Percentiles rank a stretch among this genome's conserved stretches.
phyloP scores from a whole-genome alignment of 1,284 basidiomycete species.

The Pseudozyma tsukubaensis region DNA sequence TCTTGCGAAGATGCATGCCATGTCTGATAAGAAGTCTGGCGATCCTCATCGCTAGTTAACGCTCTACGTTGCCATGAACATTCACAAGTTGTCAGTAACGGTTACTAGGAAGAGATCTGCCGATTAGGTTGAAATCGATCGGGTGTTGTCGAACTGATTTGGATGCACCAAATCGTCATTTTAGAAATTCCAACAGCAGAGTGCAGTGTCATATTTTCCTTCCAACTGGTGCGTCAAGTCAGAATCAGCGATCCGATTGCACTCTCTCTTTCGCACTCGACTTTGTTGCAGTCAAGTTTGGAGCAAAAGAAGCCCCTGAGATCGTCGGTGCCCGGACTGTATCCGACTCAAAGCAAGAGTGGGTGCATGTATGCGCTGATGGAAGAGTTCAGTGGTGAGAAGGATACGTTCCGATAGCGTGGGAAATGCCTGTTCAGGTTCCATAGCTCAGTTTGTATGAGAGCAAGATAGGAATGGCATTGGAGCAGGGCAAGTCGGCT shows the following conservation, averaged over 20 bases:
- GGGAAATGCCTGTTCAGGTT: not conserved
- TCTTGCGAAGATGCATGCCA: no score
- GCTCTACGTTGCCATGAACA: no score
- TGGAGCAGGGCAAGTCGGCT: not conserved
- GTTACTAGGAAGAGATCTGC: no score
- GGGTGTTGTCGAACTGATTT: not conserved
- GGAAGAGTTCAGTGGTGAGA: not conserved
- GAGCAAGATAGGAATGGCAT: not conserved
- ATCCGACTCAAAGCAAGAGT: not conserved
- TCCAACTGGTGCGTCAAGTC: conserved; percentile 8
- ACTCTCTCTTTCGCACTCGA: no score
- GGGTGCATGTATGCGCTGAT: conserved; percentile 1
- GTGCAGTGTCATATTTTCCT: not conserved
- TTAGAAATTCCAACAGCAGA: not conserved
- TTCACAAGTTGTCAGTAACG: no score
- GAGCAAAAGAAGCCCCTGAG: no score
- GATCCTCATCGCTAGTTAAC: no score
- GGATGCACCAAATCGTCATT: not conserved
- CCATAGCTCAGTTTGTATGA: not conserved
- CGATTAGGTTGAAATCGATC: not conserved
- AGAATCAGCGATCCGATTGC: not conserved
- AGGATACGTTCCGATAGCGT: conserved; percentile 6
- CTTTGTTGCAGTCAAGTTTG: no score
- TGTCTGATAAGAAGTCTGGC: no score
- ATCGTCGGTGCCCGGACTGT: not conserved